Base-by-base conservation (phyloP, 495 filamentous ascomycete species). In the Neurospora sp. region DNA sequence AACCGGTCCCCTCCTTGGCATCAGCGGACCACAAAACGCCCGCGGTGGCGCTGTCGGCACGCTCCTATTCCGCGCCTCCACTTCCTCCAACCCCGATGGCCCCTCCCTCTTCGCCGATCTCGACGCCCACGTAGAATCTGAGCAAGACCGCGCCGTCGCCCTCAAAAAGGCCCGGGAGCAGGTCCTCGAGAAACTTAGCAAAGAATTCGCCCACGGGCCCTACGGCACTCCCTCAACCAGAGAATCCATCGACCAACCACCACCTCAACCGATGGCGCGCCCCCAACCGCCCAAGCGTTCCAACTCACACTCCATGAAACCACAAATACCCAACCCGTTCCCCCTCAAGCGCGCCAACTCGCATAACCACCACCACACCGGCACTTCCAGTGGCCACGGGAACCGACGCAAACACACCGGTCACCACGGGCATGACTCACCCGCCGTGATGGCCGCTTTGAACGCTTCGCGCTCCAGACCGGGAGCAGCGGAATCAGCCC, bases 141-240 rank as follows among this genome's bases (percentile, higher is more conserved):
- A 78, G 13, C 84, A 82, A 9, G 76, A 82, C 36, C 79, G 84
- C 38, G 78, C 77, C 2, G 83, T 81, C 54, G 85, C 84, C 28
- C 76, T 86, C 40, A 75, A 80, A 42, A 76, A 82, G 17, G 85
- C 85, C 48, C 83, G 83, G 75, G 83, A 85, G 69, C 79, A 82
- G 0, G 84, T 86, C 43, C 79, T 86, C 4, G 81, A 79, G 39
- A 84, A 84, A 71, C 78, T 86, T 17, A 81, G 82, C 21, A 76
- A 79, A 28, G 83, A 86, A 76, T 86, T 84, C 54, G 54, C 54
- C 3, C 54, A 66, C 28, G 54, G 54, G 6, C 54, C 54, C 15
- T 66, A 66, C 28, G 54, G 54, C 6, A 34, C 54, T 8, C 54
- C 54, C 31, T 66, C 54, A 3, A 36, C 54, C 5, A 34, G 28